Base-by-base conservation (phyloP, 352 stramenopile genomes). In the Phytophthora hybrid region DNA sequence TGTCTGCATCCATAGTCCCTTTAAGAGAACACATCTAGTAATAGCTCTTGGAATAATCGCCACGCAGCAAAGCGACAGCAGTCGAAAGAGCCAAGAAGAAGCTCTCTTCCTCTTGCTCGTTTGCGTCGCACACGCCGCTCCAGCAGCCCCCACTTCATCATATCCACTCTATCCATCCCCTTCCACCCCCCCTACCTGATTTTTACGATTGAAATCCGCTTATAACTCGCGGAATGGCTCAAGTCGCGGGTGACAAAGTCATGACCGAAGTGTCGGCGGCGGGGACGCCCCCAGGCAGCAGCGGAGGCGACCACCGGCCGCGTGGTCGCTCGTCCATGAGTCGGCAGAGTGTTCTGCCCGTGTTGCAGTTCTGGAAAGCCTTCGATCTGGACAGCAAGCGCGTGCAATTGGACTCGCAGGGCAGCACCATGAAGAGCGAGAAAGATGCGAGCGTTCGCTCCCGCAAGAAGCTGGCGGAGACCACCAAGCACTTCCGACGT, bases 341-440 rank as follows among this genome's bases (percentile, higher is more conserved):
- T 63, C 72, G 75, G 6, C 69, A 73, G 31, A 76, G 78, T 64
- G 69, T 79, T 4, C 34, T 81, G 19, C 83, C 89, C 0, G 89
- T 96, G 69, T 67, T 93, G 26, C 81, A 93, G 75, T 96, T 93
- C 77, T 96, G 88, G 89, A 93, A 93, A 63, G 83, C 85, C 14
- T 96, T 96, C 37, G 89, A 96, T 76, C 81, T 96, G 19, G 89
- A 96, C 71, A 96, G 88, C 69, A 96, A 96, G 78, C 89, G 89
- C 26, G 80, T 93, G 51, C 67, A 83, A 64, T 61, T 96, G 58
- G 89, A 95, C 65, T 87, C 87, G 10, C 89, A 96, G 63, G 88
- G 89, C 32, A 84, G 77, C 19, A 72, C 85, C 29, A 96, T 96
- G 85, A 93, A 93, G 76, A 93, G 80, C 10, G 87, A 96, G 59